Evolutionary conservation across 495 filamentous ascomycete genomes (phyloP).

Genomic region (Neurospora sp.): DNA sequence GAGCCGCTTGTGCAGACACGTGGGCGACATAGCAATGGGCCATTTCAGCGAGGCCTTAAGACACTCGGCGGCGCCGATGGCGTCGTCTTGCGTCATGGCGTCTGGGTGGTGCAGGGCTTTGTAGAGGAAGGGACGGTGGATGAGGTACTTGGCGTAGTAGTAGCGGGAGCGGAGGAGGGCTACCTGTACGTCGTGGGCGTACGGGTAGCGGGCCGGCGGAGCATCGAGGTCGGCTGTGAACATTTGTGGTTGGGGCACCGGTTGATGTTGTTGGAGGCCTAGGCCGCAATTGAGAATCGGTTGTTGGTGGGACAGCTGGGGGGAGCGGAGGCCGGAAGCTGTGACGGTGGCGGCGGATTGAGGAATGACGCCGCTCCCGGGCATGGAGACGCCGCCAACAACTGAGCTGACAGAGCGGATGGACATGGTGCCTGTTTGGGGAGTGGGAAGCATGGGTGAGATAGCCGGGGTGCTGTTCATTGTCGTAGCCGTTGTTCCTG

Average conservation of each 20-base stretch:
- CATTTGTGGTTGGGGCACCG: slow-evolving; percentile 14
- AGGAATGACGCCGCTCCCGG: neutral
- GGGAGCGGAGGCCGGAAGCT: slow-evolving; percentile 1
- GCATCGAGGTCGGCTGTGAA: slow-evolving; percentile 42
- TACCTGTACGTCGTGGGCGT: slow-evolving; percentile 43
- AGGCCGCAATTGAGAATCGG: neutral
- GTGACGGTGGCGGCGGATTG: neutral
- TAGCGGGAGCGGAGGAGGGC: slow-evolving; percentile 47
- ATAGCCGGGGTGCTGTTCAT: neutral
- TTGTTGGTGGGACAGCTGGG: neutral
- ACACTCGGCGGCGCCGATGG: slow-evolving; percentile 40
- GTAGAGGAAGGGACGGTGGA: slow-evolving; percentile 51
- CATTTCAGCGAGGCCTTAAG: slow-evolving; percentile 43
- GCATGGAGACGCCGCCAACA: neutral
- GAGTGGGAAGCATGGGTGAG: neutral
- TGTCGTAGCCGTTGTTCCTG: slow-evolving; percentile 5
- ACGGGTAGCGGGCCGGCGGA: slow-evolving; percentile 31
- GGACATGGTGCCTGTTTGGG: neutral
- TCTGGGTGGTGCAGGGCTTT: slow-evolving; percentile 50
- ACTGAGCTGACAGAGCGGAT: neutral
- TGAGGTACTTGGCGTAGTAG: slow-evolving; percentile 50
- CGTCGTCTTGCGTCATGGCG: slow-evolving; percentile 42
- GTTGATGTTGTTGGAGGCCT: neutral
- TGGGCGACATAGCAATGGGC: slow-evolving; percentile 48
- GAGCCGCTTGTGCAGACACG: slow-evolving; percentile 44